These are phyloP conservation scores for Phoenix dactylifera DNA, from an alignment of 176 grass and related monocot species.

Conservation along the genomic window DNA sequence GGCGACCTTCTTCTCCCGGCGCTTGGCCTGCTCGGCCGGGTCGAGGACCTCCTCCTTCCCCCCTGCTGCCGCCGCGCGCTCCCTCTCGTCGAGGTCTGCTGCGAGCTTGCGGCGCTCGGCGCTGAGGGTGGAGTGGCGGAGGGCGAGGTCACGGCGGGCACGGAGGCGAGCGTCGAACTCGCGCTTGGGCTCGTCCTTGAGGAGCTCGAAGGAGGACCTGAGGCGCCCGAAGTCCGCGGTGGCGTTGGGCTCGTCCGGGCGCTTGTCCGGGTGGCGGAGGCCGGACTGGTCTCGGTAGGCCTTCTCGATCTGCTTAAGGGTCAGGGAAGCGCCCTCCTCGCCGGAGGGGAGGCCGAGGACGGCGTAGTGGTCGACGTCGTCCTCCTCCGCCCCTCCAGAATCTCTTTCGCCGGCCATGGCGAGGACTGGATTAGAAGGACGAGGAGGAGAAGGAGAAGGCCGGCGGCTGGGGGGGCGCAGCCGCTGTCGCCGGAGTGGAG, in stretches of 20 bases:
- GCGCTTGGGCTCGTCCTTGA: conserved; percentile 60
- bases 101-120: conserved; percentile 56
- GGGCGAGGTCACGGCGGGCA: conserved; percentile 35
- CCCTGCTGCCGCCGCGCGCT: conserved; percentile 31
- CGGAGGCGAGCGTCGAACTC: conserved; percentile 64
- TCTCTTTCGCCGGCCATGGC: not conserved
- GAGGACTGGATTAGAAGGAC: not conserved
- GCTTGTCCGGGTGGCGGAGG: conserved; percentile 73
- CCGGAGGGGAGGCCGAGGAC: conserved; percentile 52
- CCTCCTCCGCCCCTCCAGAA: conserved; percentile 3
- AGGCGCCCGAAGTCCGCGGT: conserved; percentile 83
- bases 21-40: conserved; percentile 25
- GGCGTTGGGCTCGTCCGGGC: conserved; percentile 60
- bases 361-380: conserved; percentile 67
- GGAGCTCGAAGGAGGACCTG: conserved; percentile 49
- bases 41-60: conserved; percentile 7
- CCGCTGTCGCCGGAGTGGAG: no score
- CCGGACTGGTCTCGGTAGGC: conserved; percentile 52
- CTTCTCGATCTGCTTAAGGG: conserved; percentile 63
- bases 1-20: conserved; percentile 29
- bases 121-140: conserved; percentile 26
- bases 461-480: no score
- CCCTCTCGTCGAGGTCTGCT: conserved; percentile 70
- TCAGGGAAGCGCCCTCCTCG: conserved; percentile 50
- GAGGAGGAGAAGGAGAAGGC: not conserved